These are phyloP conservation scores for Alternaria alternata DNA, from an alignment of 2,329 filamentous ascomycete genomes.

Conservation along the genomic window DNA sequence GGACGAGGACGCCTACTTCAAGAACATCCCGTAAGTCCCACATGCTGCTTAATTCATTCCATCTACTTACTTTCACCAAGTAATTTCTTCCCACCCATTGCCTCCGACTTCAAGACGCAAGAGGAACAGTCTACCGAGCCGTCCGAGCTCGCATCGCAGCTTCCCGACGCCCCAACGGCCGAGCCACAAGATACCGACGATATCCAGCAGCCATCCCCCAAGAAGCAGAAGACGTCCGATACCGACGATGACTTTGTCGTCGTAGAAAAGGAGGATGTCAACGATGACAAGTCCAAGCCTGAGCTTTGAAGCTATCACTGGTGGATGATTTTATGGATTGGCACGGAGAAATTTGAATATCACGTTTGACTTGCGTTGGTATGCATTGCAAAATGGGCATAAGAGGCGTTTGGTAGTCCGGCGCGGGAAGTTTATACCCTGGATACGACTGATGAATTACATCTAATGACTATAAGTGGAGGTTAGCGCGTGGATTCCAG, in stretches of 20 bases:
- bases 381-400: neutral
- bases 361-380: no score
- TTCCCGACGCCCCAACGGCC: conserved; percentile 59
- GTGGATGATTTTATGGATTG: no score
- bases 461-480: neutral
- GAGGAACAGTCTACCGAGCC: conserved; percentile 40
- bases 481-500: no score
- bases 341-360: no score
- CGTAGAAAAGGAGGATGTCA: conserved; percentile 37
- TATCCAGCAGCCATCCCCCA: conserved; percentile 49
- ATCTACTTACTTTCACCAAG: conserved; percentile 28
- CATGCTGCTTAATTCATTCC: neutral
- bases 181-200: conserved; percentile 56
- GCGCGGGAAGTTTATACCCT: conserved; percentile 16
- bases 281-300: conserved; percentile 27
- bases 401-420: neutral
- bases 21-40: conserved; percentile 72
- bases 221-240: conserved; percentile 56
- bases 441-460: neutral
- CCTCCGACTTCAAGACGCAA: conserved; percentile 18
- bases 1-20: conserved; percentile 77
- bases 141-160: conserved; percentile 50
- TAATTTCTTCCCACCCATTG: conserved; percentile 47
- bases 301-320: conserved; percentile 4
- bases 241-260: conserved; percentile 45